Evolutionary conservation across 148 eudicot genomes (phyloP), one percentile per base, ranked within the genome.

Genomic region (Oxyria digyna): DNA sequence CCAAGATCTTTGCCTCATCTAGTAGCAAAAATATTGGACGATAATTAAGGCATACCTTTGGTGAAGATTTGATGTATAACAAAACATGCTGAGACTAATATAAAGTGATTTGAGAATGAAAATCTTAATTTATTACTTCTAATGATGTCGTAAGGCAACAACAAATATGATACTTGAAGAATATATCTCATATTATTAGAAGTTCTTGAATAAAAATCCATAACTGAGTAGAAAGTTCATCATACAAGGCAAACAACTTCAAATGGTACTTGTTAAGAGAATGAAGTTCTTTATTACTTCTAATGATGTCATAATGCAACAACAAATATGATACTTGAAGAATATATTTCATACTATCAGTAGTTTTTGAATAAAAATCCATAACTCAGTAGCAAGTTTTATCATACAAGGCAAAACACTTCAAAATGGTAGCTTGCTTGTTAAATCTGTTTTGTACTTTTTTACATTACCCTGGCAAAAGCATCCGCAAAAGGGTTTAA

Each of bases 1-100:
- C 96, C 40, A 78, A 76, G 85, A 73, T 91, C 68, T 91, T 91
- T 73, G 96, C 97, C 0, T 37, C 42, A 41, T 37, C 42, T 66
- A 46, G 46, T 74, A 79, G 79, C 20, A 83, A 74, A 74, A 71
- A 42, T 54, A 76, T 85, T 64, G 92, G 83, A 64, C 78, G 84
- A 12, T 50, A 21, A 20, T 52, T 52, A 23, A 24, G 59, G 59
- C 7, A 8, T 4, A 52, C 21, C 3, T 29, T 27, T 57, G 64
- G 64, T 57, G 64, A 32, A 9, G 18, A 57, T 26, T 57, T 57
- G 29, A 27, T 12, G 12, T 8, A 14, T 29, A 35, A 29, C 64
- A 57, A 59, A 26, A 59, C 2, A 18, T 12, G 11, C 24, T 11
- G 29, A 10, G 13, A 12, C 29, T 14, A 35, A 59, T 27, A 38